Conservation (phyloP, 1,284 basidiomycete genomes). For the Sphaerobolus stellatus region DNA sequence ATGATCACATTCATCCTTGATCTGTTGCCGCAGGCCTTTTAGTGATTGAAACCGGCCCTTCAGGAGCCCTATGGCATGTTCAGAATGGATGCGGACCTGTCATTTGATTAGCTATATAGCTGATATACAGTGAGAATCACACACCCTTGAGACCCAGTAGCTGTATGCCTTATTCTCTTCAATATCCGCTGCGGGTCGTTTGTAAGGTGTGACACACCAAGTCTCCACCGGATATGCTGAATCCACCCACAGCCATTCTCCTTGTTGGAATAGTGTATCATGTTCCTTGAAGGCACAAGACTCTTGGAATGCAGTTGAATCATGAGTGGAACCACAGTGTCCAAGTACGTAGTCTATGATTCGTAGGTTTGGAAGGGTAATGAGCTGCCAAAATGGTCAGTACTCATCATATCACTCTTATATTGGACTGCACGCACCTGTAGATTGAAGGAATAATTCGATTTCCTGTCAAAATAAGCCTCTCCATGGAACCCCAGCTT, state of each 20-base stretch:
- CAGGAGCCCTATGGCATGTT: constrained; percentile 5
- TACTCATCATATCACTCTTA: background rate
- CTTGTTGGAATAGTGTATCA: background rate
- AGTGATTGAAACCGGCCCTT: constrained; percentile 2
- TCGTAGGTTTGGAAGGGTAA: constrained; percentile 16
- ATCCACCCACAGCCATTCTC: constrained; percentile 1
- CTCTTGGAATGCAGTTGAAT: constrained; percentile 16
- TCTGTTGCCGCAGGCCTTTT: constrained; percentile 1
- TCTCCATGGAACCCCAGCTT: constrained; percentile 34
- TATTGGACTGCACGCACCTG: constrained; percentile 23
- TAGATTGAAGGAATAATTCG: constrained; percentile 38
- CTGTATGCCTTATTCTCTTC: constrained; percentile 43
- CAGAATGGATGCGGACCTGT: constrained; percentile 1
- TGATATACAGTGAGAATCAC: constrained; percentile 17
- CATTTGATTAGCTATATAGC: too few relatives aligned
- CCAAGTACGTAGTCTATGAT: constrained; percentile 26
- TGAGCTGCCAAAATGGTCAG: constrained; percentile 14
- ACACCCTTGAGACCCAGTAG: constrained; percentile 3
- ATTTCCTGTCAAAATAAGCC: constrained; percentile 38
- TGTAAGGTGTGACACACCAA: constrained; percentile 20
- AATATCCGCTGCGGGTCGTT: constrained; percentile 44
- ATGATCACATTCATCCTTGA: background rate
- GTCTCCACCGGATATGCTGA: constrained; percentile 4
- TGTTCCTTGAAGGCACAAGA: constrained; percentile 12
- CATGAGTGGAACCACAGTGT: constrained; percentile 20